These are phyloP conservation scores for Gossypium australe DNA, from an alignment of 345 rosid genomes.

Conservation along the genomic window DNA sequence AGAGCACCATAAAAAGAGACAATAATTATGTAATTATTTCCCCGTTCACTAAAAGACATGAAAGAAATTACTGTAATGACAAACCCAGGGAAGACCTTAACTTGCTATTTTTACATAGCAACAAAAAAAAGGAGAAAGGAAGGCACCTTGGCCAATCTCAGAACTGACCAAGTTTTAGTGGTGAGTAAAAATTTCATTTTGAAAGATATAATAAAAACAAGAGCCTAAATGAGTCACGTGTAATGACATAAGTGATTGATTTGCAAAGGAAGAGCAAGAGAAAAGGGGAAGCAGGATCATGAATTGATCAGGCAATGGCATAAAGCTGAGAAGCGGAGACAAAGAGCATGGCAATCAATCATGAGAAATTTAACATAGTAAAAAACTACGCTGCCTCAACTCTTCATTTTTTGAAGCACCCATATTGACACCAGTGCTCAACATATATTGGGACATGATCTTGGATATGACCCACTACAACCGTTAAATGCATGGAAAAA, in stretches of 20 bases:
- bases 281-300: background rate
- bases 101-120: background rate
- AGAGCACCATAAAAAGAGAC: background rate
- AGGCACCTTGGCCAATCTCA: background rate
- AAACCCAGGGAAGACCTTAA: background rate
- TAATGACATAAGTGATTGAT: background rate
- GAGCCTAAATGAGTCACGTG: background rate
- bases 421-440: no score
- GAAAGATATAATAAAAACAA: background rate
- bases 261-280: background rate
- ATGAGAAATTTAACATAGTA: background rate
- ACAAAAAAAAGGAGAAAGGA: background rate
- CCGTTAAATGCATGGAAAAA: no score
- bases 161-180: background rate
- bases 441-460: no score
- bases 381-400: no score
- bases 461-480: no score
- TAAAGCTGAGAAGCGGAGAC: conserved; percentile 7
- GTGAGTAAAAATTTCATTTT: background rate
- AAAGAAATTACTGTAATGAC: background rate
- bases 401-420: no score
- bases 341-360: conserved; percentile 4
- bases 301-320: background rate
- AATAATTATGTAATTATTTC: background rate
- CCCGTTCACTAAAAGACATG: background rate